Evolutionary conservation across 176 grass and related monocot genomes (phyloP), one percentile per base, ranked within the genome.

Genomic region (Ampelocalamus luodianensis): DNA sequence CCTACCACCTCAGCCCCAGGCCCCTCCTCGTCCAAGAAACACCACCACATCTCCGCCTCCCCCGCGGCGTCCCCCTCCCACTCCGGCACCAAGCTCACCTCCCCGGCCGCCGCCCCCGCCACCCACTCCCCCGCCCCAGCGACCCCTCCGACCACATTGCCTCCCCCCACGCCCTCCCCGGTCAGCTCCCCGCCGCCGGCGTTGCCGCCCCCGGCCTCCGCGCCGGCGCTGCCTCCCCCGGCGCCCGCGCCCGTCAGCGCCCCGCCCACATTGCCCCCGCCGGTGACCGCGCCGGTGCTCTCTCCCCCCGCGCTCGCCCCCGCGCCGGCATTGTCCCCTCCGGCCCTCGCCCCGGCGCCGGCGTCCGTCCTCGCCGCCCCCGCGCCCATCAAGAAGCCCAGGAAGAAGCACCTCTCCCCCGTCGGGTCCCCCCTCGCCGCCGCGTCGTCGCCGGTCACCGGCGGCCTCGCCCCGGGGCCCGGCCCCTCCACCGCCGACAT

Each of bases 401-500:
- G 3, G 59, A 90, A 84, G 80, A 87, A 75, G 61, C 80, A 53
- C 61, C 18, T n/a, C 20, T 0, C 79, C 16, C 88, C 88, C 3
- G 74, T 79, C 1, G 8, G 37, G 0, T 8, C 89, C 22, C 89
- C 89, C 7, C 40, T 79, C 74, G 80, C 79, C 37, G 66, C 89
- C 39, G 66, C 79, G 5, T 79, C 84, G 27, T 51, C 79, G 8
- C 78, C 74, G 11, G 0, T 13, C 71, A 12, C 67, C 36, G 32
- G 62, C 79, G 39, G 68, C n/a, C 60, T 79, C 68, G 89, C 85
- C 51, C 85, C 81, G 6, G 68, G 80, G 0, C 89, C 89, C 17
- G 80, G 89, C 6, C 89, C 89, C 68, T 90, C 89, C 85, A 64
- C 85, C 80, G 89, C 89, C 80, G 89, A 91, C 85, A 91, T 91